phyloP scores from a whole-genome alignment of 1,284 basidiomycete genomes.

The Trichosporon ovoides region DNA sequence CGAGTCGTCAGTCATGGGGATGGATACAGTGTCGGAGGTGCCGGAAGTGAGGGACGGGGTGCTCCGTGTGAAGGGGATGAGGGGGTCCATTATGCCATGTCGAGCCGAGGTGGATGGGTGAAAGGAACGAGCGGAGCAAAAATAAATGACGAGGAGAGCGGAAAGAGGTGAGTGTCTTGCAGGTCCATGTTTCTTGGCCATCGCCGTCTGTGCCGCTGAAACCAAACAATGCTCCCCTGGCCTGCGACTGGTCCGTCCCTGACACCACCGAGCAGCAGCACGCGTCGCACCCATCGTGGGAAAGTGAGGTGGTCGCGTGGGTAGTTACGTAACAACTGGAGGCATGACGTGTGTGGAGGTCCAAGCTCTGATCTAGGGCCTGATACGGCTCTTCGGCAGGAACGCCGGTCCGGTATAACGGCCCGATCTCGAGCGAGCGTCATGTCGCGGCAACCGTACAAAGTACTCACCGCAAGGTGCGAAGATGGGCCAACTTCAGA shows the following conservation, averaged over 20 bases:
- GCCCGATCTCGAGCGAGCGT: too few relatives aligned
- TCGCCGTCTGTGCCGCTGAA: neutral
- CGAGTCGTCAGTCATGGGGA: conserved; percentile 12
- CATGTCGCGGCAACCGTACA: neutral
- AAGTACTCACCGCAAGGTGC: neutral
- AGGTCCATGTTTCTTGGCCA: neutral
- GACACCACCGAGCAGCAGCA: too few relatives aligned
- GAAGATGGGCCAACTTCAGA: neutral
- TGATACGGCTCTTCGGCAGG: neutral
- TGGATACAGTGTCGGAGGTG: conserved; percentile 13
- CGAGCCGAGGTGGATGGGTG: neutral
- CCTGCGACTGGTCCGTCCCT: neutral
- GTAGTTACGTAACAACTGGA: conserved; percentile 2
- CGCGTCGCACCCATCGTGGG: conserved; percentile 6
- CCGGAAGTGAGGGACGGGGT: conserved; percentile 13
- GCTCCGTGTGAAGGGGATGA: conserved; percentile 3
- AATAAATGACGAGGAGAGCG: neutral
- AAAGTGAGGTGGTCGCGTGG: neutral
- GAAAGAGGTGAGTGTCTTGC: neutral
- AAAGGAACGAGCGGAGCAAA: neutral
- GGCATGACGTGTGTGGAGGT: neutral
- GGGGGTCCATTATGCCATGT: conserved; percentile 1
- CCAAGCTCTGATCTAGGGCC: neutral
- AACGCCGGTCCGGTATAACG: neutral
- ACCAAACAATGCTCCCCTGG: conserved; percentile 2